phyloP scores from a whole-genome alignment of 2,329 filamentous ascomycete genomes.

The Monilinia vaccinii-corymbosi region DNA sequence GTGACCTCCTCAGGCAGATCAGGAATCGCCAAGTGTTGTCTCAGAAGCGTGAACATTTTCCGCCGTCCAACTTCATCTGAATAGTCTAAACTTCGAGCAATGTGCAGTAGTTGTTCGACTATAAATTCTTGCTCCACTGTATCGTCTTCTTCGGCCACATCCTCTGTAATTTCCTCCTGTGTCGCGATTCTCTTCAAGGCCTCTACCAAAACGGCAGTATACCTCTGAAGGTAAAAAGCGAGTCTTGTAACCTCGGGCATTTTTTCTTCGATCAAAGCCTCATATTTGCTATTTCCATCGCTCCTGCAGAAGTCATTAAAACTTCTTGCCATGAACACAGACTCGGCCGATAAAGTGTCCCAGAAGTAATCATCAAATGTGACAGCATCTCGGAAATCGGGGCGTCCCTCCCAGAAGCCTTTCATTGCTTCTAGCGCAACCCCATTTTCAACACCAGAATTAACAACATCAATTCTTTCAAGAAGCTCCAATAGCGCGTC shows the following conservation, averaged over 20 bases:
- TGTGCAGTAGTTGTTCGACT: constrained; percentile 88
- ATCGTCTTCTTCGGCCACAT: constrained; percentile 63
- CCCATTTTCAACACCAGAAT: constrained; percentile 80
- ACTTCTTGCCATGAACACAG: constrained; percentile 80
- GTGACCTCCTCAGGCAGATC: constrained; percentile 90
- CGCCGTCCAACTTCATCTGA: constrained; percentile 92
- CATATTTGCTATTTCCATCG: constrained; percentile 64
- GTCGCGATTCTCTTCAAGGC: constrained; percentile 48
- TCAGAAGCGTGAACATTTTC: constrained; percentile 89
- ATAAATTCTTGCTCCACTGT: constrained; percentile 90
- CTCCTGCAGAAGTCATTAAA: constrained; percentile 89
- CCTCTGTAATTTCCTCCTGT: constrained; percentile 42
- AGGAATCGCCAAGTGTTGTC: constrained; percentile 75
- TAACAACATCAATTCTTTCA: constrained; percentile 87
- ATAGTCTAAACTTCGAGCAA: constrained; percentile 87
- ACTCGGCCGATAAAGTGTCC: constrained; percentile 74
- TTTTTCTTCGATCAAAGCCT: constrained; percentile 77
- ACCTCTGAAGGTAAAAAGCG: constrained; percentile 75
- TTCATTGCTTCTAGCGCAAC: constrained; percentile 91
- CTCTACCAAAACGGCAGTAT: constrained; percentile 61
- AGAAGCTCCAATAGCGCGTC: constrained; percentile 84
- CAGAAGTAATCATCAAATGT: constrained; percentile 68
- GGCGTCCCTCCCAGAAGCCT: constrained; percentile 89
- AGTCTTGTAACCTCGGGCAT: constrained; percentile 90
- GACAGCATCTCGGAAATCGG: constrained; percentile 68